Conservation (phyloP, 140 eudicot species). For the Eryngium alpinum region DNA sequence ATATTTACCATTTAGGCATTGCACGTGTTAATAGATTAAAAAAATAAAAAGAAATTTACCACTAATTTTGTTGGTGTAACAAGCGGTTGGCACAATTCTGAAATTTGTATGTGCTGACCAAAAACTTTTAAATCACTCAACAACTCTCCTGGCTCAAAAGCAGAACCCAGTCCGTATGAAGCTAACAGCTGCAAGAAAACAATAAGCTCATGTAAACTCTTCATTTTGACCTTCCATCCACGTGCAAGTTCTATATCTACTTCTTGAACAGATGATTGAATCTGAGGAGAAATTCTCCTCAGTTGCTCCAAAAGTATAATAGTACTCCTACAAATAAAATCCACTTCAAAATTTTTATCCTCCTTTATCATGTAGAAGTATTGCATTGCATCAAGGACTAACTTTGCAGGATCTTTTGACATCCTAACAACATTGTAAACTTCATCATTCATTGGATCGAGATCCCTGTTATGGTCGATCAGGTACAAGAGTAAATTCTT, state of each 20-base stretch:
- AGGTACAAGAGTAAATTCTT: slow-evolving; percentile 19
- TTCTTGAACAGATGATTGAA: slow-evolving; percentile 16
- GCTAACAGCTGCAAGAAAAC: slow-evolving; percentile 6
- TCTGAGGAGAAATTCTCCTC: slow-evolving; percentile 27
- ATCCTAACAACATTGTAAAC: slow-evolving; percentile 22
- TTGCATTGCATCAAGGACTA: slow-evolving; percentile 36
- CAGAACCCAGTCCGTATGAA: neutral
- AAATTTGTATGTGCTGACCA: slow-evolving; percentile 2
- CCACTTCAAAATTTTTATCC: slow-evolving; percentile 13
- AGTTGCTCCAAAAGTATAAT: slow-evolving; percentile 36
- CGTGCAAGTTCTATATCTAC: slow-evolving; percentile 25
- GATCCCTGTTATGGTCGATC: slow-evolving; percentile 15
- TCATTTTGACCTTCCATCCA: slow-evolving; percentile 32
- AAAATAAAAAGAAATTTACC: neutral
- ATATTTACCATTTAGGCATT: neutral
- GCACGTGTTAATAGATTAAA: neutral
- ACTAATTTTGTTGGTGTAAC: neutral
- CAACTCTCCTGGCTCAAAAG: neutral
- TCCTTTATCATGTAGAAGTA: slow-evolving; percentile 24
- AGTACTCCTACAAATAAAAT: slow-evolving; percentile 18
- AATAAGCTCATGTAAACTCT: slow-evolving; percentile 9
- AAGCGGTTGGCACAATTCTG: slow-evolving; percentile 6
- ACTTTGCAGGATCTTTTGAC: slow-evolving; percentile 29
- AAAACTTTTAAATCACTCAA: neutral
- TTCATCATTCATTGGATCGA: slow-evolving; percentile 17